Base-by-base conservation (phyloP, 139 green algal genomes). In the Volvox africanus region DNA sequence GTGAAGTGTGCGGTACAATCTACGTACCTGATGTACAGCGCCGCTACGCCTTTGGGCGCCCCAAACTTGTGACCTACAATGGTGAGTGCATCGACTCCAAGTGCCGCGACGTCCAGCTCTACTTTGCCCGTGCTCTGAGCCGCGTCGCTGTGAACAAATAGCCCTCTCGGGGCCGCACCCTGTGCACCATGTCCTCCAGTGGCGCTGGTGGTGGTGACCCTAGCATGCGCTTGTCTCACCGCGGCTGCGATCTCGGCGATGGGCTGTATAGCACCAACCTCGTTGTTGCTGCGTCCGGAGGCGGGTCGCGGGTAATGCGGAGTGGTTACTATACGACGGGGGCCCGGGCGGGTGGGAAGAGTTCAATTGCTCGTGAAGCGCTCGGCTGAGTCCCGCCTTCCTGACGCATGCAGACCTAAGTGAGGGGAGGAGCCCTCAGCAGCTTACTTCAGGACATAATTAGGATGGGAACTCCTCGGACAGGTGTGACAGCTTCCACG, bases 21-120 rank as follows among this genome's bases (percentile, higher is more conserved):
- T 55, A 26, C 71, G 71, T 86, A 93, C 90, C 94, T 90, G 14
- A 98, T 88, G 87, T 95, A 98, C 44, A 99, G 92, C 65, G 96
- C 97, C 28, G 95, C 97, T 30, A 98, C 92, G 1, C 96, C 97
- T 90, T 99, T 99, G 50, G 97, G 96, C 14, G 96, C 97, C 0
- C 97, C 97, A 93, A 98, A 97, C 92, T 98, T 98, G 92, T 98
- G 96, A 0, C 96, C 96, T 28, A 98, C 96, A 36, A 95, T 50
- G 0, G 97, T 98, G 26, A 97, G 88, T 83, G 97, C 61, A 87
- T 99, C 97, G 18, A 98, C 95, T 0, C 93, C 93, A 71, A 98
- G 92, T 20, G 90, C 71, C 71, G 91, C 9, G 12, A 98, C 96
- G 50, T 98, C 92, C 19, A 98, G 92, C 0, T 36, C 61, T 55